Conservation (phyloP, 2,329 filamentous ascomycete genomes). For the Colletotrichum sp. region DNA sequence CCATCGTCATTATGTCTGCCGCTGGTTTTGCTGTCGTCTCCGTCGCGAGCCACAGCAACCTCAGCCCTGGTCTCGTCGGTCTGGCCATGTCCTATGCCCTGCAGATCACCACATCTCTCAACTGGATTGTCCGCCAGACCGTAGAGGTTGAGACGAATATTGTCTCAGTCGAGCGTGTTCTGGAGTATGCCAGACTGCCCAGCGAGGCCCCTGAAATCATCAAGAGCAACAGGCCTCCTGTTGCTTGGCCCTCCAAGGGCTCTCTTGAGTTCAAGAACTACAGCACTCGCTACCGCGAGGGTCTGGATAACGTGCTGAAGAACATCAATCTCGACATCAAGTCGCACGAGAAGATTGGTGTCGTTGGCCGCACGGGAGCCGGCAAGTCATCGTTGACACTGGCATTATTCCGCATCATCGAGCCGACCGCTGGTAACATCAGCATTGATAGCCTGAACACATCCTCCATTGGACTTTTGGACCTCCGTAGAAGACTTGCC, state of each 20-base stretch:
- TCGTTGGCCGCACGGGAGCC: conserved; percentile 93
- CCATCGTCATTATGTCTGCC: conserved; percentile 87
- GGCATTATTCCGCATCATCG: conserved; percentile 94
- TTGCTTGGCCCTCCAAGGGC: conserved; percentile 90
- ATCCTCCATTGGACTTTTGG: conserved; percentile 85
- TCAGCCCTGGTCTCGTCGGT: conserved; percentile 82
- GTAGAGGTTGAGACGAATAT: conserved; percentile 99
- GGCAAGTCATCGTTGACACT: conserved; percentile 95
- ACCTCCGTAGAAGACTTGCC: conserved; percentile 86
- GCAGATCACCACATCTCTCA: conserved; percentile 95
- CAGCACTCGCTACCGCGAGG: conserved; percentile 90
- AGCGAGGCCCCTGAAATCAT: conserved; percentile 96
- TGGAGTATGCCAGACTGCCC: conserved; percentile 91
- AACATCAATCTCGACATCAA: conserved; percentile 92
- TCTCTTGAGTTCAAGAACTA: conserved; percentile 92
- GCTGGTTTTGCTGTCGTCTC: conserved; percentile 84
- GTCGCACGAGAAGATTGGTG: conserved; percentile 96
- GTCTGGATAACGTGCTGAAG: conserved; percentile 90
- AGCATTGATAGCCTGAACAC: conserved; percentile 91
- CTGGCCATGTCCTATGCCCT: conserved; percentile 96
- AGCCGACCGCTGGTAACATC: conserved; percentile 81
- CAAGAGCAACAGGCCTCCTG: conserved; percentile 82
- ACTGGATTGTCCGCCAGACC: conserved; percentile 98
- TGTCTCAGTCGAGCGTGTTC: conserved; percentile 94
- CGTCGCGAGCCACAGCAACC: conserved; percentile 68